Evolutionary conservation across 1,284 basidiomycete species (phyloP).

Genomic region (Stereum hirsutum): DNA sequence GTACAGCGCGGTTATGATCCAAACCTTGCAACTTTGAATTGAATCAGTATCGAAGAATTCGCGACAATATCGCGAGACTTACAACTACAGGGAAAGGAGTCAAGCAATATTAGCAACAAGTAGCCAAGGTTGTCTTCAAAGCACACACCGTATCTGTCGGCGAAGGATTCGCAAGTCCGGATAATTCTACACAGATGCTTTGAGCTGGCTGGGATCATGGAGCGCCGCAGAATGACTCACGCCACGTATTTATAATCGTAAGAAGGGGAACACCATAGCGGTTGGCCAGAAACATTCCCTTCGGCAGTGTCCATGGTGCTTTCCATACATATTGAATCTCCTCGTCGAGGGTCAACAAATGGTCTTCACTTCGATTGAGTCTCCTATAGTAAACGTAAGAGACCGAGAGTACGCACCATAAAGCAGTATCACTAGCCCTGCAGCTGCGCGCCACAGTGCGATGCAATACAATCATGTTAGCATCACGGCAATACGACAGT

Average conservation of each 20-base stretch:
- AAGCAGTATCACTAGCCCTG: not conserved
- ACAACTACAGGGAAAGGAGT: not conserved
- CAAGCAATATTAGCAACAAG: too few relatives aligned
- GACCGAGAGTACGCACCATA: too few relatives aligned
- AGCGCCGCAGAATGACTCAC: not conserved
- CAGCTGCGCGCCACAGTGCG: not conserved
- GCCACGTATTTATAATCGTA: not conserved
- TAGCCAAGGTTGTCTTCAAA: too few relatives aligned
- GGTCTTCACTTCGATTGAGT: too few relatives aligned
- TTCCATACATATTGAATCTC: not conserved
- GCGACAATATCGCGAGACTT: not conserved
- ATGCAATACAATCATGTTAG: not conserved
- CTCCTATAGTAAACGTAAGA: too few relatives aligned
- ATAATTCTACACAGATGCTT: too few relatives aligned
- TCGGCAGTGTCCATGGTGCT: not conserved
- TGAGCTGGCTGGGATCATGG: too few relatives aligned
- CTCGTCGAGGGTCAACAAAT: not conserved
- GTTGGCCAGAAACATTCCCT: not conserved
- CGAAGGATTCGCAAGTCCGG: too few relatives aligned
- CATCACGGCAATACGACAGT: too few relatives aligned
- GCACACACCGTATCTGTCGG: too few relatives aligned
- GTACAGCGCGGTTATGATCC: not conserved
- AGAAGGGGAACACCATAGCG: not conserved
- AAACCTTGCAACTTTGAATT: not conserved
- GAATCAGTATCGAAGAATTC: not conserved